phyloP scores from a whole-genome alignment of 805 yeast genomes.

The Helenozyma baotianmanensis region DNA sequence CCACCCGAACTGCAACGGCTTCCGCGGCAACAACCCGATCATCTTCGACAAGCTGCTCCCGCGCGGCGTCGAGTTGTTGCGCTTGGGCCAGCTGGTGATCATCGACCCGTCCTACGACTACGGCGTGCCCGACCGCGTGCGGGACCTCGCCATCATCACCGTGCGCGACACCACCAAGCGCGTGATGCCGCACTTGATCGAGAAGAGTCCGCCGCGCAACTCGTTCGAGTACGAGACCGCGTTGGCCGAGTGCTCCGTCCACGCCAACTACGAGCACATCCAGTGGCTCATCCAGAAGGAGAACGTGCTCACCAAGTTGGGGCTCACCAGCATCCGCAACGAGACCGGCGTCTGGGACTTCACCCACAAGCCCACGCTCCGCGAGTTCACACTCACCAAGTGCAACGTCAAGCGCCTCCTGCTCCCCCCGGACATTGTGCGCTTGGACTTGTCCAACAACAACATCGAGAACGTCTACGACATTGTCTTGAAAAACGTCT shows the following conservation, averaged over 20 bases:
- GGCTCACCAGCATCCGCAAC: background rate
- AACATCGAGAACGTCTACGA: slow-evolving; percentile 2
- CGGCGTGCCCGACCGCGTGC: background rate
- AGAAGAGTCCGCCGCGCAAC: background rate
- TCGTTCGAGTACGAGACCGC: slow-evolving; percentile 1
- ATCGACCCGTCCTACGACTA: background rate
- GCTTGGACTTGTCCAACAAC: slow-evolving; percentile 9
- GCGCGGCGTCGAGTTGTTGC: slow-evolving; percentile 4
- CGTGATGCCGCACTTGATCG: background rate
- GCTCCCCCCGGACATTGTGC: background rate
- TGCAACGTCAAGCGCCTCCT: background rate
- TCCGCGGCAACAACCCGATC: slow-evolving; percentile 8
- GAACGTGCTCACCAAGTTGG: background rate
- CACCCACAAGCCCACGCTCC: background rate
- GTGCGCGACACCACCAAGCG: background rate
- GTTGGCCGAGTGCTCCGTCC: slow-evolving; percentile 1
- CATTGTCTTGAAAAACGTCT: no score
- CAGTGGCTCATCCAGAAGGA: background rate
- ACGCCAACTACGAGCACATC: slow-evolving; percentile 1
- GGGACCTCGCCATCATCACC: background rate
- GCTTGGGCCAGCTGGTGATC: slow-evolving; percentile 11
- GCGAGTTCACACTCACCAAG: slow-evolving; percentile 1
- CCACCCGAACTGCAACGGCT: slow-evolving; percentile 15
- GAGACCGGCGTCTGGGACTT: slow-evolving; percentile 2
- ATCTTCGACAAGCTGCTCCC: slow-evolving; percentile 11